Evolutionary conservation across 129 eudicot species (phyloP).

Genomic region (Ambrosia trifida): DNA sequence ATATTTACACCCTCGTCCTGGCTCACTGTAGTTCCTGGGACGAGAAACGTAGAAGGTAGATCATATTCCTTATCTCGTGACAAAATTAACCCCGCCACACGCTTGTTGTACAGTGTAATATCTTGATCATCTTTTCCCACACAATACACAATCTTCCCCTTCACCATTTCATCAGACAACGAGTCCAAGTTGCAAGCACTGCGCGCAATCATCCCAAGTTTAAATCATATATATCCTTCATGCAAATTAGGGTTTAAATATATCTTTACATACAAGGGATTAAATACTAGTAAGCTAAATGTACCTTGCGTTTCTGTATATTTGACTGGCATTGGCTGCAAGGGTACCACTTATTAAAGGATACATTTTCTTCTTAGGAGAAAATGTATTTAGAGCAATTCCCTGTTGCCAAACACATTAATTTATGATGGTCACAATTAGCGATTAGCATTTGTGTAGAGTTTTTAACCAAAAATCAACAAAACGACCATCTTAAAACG

Average conservation of each 20-base stretch:
- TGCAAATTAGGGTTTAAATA: neutral
- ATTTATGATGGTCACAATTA: neutral
- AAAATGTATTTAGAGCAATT: slow-evolving; percentile 63
- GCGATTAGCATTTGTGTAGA: neutral
- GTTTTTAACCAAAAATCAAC: no score
- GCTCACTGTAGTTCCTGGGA: slow-evolving; percentile 49
- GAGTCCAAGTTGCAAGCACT: slow-evolving; percentile 66
- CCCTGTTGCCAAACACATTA: slow-evolving; percentile 47
- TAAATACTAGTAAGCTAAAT: neutral
- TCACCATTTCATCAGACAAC: slow-evolving; percentile 46
- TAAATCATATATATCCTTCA: neutral
- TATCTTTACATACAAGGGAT: neutral
- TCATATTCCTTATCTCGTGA: slow-evolving; percentile 38
- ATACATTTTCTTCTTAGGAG: slow-evolving; percentile 46
- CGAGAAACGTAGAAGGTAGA: slow-evolving; percentile 37
- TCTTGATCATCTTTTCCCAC: slow-evolving; percentile 48
- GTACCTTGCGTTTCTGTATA: slow-evolving; percentile 58
- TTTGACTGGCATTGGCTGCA: slow-evolving; percentile 43
- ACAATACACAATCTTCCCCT: slow-evolving; percentile 76
- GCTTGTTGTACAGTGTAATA: slow-evolving; percentile 20
- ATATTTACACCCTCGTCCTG: slow-evolving; percentile 42
- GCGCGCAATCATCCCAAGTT: slow-evolving; percentile 7
- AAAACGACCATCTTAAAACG: no score
- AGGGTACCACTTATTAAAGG: slow-evolving; percentile 60
- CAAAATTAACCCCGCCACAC: slow-evolving; percentile 55